Evolutionary conservation across 805 yeast genomes (phyloP), one percentile per base, ranked within the genome.

Genomic region (Scheffersomyces lignosus): DNA sequence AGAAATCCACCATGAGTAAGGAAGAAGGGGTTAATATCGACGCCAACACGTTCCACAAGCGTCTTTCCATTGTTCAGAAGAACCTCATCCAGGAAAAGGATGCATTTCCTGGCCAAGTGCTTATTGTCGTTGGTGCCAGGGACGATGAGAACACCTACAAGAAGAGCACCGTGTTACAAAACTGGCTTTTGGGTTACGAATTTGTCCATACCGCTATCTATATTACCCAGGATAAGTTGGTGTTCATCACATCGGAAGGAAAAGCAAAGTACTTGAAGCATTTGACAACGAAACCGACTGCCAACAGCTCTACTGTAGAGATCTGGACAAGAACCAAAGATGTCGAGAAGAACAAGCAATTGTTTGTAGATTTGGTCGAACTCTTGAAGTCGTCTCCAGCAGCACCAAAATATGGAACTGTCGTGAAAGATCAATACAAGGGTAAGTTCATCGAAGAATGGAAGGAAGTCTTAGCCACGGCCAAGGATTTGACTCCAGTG

Each of bases 181-280:
- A 81, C 35, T 91, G 98, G 98, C 67, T 91, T 36, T 66, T 91
- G 33, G 96, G 97, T 3, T 91, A 90, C 58, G 98, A 93, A 58
- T 91, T 91, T 56, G 95, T 96, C n/a, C 93, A 93, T 34, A 89
- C 97, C 1, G 80, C 81, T 20, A 63, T 91, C 36, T 78, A 74
- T 34, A 64, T 90, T 40, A 75, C 85, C 3, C 71, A 74, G 37
- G 77, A 75, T 26, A 79, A 78, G 46, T 67, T 80, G 26, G 60
- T 79, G 3, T 67, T 91, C 37, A 71, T 90, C 40, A 90, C 97
- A 0, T 81, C 91, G 20, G 83, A 80, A 33, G 87, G 87, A 5
- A 91, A 91, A 62, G 88, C 95, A 28, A 87, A 82, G 58, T 83
- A 89, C 65, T 66, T 91, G 48, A 75, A 73, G 29, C 75, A 78